A percentile compares a stretch with the other conserved stretches of the same genome.
Conservation (phyloP, 257 asterid species). For the Verbascum thapsus region DNA sequence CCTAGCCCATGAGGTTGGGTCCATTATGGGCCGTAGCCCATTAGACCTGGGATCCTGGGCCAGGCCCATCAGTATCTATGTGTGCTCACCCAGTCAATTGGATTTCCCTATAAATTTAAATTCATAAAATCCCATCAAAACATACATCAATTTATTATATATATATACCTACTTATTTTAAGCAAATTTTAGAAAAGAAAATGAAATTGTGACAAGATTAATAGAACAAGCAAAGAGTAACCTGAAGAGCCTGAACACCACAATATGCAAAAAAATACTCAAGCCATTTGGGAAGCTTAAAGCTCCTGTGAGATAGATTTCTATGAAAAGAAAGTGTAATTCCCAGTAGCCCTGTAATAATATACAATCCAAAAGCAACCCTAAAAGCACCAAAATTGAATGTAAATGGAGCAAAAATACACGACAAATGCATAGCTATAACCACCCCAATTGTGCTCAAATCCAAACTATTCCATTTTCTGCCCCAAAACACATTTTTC, state of each 20-base stretch:
- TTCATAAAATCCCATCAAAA: no score
- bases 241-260: constrained; percentile 89
- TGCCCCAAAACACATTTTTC: constrained; percentile 46
- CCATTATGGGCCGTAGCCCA: no score
- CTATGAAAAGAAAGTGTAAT: constrained; percentile 85
- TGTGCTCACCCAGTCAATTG: no score
- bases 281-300: constrained; percentile 86
- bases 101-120: no score
- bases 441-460: constrained; percentile 53
- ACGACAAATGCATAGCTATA: constrained; percentile 55
- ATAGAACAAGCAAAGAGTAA: constrained; percentile 22
- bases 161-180: no score
- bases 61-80: no score
- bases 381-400: constrained; percentile 66
- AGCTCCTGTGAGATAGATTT: constrained; percentile 71
- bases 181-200: no score
- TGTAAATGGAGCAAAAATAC: constrained; percentile 64
- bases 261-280: constrained; percentile 82
- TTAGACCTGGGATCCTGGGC: no score
- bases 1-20: no score
- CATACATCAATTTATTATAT: no score
- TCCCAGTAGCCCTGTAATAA: constrained; percentile 74
- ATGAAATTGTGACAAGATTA: neutral
- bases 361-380: constrained; percentile 57
- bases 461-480: constrained; percentile 66